Base-by-base conservation (phyloP, 2,329 filamentous ascomycete genomes). In the Zasmidium cellare region DNA sequence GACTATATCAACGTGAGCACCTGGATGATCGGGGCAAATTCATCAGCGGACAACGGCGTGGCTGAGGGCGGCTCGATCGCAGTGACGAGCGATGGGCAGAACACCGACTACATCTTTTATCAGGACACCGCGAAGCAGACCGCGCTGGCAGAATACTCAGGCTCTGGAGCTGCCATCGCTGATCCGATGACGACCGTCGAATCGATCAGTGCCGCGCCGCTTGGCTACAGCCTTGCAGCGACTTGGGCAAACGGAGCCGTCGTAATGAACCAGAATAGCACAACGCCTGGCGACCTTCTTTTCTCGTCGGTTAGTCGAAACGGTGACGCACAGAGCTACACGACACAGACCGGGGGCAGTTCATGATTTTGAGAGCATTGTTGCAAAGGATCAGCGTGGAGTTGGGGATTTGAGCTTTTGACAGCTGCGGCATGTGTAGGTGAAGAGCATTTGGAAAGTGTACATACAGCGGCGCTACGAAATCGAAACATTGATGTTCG, bases 261-360 rank as follows among this genome's bases (percentile, higher is more conserved):
- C 18, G 48, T 51, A 35, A n/a, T 51, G 48, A 51, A 51, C n/a
- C 48, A 51, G 25, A 51, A 51, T 25, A 38, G 25, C n/a, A 20
- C 24, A 23, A 31, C 24, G 5, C n/a, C 48, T 5, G 18, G 14
- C 7, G 25, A 51, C 6, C 31, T 51, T 9, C 25, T 51, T 7
- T 51, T 51, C 25, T 51, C 48, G 31, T 51, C 48, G 20, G 48
- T 51, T 5, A 41, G 20, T 14, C 24, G 48, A 24, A 51, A 38
- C 19, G 48, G 48, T 9, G 23, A 51, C 12, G 3, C 48, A 16
- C 23, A 51, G 31, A 24, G 24, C 3, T 51, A 51, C 19, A 51
- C n/a, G 9, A 51, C 48, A 20, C 24, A 51, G 6, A 51, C 31
- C 2, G 48, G 48, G 7, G 11, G 14, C 2, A n/a, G 16, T 9